Base-by-base conservation (phyloP, 192 early-diverging fungal species). In the Funneliformis geosporum region DNA sequence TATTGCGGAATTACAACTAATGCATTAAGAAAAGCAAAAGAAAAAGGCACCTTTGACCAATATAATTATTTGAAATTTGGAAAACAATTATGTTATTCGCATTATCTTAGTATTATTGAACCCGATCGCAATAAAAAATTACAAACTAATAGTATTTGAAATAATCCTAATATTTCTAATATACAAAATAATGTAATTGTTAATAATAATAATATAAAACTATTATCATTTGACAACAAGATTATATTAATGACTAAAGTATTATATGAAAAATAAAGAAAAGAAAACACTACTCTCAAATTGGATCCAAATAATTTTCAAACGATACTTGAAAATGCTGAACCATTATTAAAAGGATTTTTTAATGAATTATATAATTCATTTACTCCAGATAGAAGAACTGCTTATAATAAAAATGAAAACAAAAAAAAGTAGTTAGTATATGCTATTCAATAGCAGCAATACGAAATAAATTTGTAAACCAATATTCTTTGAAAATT, bases 11-110 rank as follows among this genome's bases (percentile, higher is more conserved):
- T 67, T 67, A 67, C 65, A 38, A 18, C 8, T 38, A 38, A 67
- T 40, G 38, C 14, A 67, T 16, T 67, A 67, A 67, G 4, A 39
- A 67, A 67, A 67, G 33, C 33, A 67, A 67, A 67, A 67, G 33
- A 14, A 40, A 67, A 67, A 67, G 28, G 33, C 28, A 67, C 33
- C 12, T 39, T 67, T 67, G 38, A 67, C 18, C 38, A 67, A 16
- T 67, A 67, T 67, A 67, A 67, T 67, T 67, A 67, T 67, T 39
- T 40, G 16, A 33, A 67, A 38, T 7, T 67, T 67, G 33, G 33
- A 38, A 67, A 4, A 28, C 65, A 67, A 39, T 39, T 67, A 39
- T 67, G 38, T 67, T 67, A 39, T 67, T 5, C 65, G 33, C 65
- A 67, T 67, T 67, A 67, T 39, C 33, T 67, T 16, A 67, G 16